These are phyloP conservation scores for Phytopythium sindhum DNA, from an alignment of 352 stramenopile genomes.

Conservation along the genomic window DNA sequence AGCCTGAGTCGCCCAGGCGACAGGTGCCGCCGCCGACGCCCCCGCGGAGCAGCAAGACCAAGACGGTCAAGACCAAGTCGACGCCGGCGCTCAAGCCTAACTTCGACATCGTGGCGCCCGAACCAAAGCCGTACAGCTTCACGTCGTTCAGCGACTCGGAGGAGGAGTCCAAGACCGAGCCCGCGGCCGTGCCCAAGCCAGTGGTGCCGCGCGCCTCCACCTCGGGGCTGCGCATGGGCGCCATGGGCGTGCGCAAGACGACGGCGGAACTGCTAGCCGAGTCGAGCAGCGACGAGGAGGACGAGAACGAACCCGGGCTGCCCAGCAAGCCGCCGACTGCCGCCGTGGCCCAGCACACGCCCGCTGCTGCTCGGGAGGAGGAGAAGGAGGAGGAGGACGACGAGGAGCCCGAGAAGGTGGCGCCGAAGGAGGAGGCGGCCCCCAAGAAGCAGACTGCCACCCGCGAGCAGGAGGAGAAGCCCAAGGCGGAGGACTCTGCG, in stretches of 20 bases:
- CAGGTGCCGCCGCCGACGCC: constrained; percentile 21
- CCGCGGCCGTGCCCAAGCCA: constrained; percentile 43
- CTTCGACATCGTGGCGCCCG: constrained; percentile 63
- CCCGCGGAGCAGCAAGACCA: constrained; percentile 1
- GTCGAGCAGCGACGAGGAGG: constrained; percentile 76
- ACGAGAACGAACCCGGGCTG: constrained; percentile 41
- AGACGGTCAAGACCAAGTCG: constrained; percentile 9
- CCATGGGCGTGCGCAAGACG: constrained; percentile 65
- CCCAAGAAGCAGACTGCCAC: constrained; percentile 26
- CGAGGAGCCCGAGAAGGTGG: constrained; percentile 1
- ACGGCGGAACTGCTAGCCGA: constrained; percentile 67
- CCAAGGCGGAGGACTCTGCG: constrained; percentile 44
- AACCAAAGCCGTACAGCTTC: constrained; percentile 73
- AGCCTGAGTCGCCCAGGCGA: constrained; percentile 15
- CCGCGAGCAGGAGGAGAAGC: constrained; percentile 24
- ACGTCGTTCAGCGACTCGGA: constrained; percentile 86
- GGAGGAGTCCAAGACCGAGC: constrained; percentile 73
- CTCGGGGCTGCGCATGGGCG: constrained; percentile 47
- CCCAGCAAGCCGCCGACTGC: constrained; percentile 52
- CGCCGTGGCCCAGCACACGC: constrained; percentile 16
- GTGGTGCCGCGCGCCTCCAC: constrained; percentile 32
- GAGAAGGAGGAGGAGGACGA: constrained; percentile 21
- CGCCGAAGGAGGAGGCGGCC: neutral
- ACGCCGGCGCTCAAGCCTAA: constrained; percentile 49
- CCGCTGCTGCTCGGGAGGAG: constrained; percentile 5